A percentile compares a stretch with the other conserved stretches of the same genome.
Conservation (phyloP, 306 rosid species). For the Corylus americana region DNA sequence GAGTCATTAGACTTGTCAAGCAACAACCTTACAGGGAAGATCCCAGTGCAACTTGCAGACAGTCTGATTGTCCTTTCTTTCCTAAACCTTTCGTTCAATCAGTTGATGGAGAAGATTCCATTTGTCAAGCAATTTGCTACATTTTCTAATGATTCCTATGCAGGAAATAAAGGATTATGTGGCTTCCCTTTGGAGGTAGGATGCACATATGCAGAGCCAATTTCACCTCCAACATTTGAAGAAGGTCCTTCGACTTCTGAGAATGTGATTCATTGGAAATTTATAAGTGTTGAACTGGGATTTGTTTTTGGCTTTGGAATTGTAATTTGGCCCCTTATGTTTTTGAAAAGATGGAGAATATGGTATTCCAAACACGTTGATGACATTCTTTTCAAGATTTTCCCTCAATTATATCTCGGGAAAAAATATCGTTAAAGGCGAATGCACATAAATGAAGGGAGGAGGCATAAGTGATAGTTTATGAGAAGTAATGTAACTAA, state of each 20-base stretch:
- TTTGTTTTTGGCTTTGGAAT: slow-evolving; percentile 3
- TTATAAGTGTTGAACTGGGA: background rate
- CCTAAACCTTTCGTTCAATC: slow-evolving; percentile 32
- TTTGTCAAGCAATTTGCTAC: background rate
- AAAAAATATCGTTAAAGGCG: no score
- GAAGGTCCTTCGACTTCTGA: no score
- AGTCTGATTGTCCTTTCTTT: slow-evolving; percentile 28
- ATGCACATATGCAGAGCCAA: background rate
- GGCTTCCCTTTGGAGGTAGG: background rate
- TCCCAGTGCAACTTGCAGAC: slow-evolving; percentile 5
- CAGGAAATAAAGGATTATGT: slow-evolving; percentile 16
- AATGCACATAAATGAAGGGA: background rate
- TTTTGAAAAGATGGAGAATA: background rate
- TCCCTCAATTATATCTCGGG: background rate
- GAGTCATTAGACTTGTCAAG: slow-evolving; percentile 31
- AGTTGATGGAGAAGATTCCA: slow-evolving; percentile 27
- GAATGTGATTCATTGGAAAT: background rate
- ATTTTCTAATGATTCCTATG: slow-evolving; percentile 5
- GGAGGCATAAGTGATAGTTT: slow-evolving; percentile 20
- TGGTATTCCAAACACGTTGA: background rate
- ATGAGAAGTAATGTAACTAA: no score
- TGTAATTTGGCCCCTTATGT: slow-evolving; percentile 5
- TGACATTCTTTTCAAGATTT: background rate
- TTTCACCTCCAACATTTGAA: no score
- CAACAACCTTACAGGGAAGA: background rate